Evolutionary conservation across 2,329 filamentous ascomycete genomes (phyloP), one percentile per base, ranked within the genome.

Genomic region (Exophiala spinifera): DNA sequence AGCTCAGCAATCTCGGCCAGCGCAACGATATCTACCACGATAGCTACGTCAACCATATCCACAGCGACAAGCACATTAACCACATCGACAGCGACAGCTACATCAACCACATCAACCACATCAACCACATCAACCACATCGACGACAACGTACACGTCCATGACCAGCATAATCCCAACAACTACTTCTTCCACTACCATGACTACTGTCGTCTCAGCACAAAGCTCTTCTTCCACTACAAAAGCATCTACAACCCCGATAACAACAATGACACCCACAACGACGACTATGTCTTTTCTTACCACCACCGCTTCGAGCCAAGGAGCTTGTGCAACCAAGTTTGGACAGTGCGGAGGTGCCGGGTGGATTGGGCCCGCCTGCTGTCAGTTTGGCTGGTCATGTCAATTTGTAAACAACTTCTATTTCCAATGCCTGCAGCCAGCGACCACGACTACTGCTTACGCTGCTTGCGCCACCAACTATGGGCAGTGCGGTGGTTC

Each of bases 311-410:
- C 37, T 15, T 17, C 37, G 10, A 20, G 17, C 39, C 20, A 44
- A 44, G 19, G 19, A 6, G 23, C 42, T 25, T 23, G 20, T 44
- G 23, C 42, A 11, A 44, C 42, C 2, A 39, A 39, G 7, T 39
- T 13, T 13, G 69, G 67, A 3, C 75, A 76, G 65, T 78, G 76
- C 60, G 76, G 76, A 62, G 76, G 76, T 15, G 63, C 64, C 11
- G 69, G 67, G 49, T 77, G 65, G 61, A 70, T 62, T 2, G 76
- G 76, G 15, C 47, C 72, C 3, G 74, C 69, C 3, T 48, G 55
- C 8, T 78, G 76, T 49, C 69, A 66, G 4, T 52, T 65, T 23
- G 75, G 75, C 20, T 57, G 56, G 23, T 65, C 65, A 4, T 79
- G 76, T 66, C 65, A 65, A 33, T 61, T 64, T 19, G 63, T 62